Evolutionary conservation across 2,329 filamentous ascomycete genomes (phyloP).

Genomic region (Aspergillus sergii): DNA sequence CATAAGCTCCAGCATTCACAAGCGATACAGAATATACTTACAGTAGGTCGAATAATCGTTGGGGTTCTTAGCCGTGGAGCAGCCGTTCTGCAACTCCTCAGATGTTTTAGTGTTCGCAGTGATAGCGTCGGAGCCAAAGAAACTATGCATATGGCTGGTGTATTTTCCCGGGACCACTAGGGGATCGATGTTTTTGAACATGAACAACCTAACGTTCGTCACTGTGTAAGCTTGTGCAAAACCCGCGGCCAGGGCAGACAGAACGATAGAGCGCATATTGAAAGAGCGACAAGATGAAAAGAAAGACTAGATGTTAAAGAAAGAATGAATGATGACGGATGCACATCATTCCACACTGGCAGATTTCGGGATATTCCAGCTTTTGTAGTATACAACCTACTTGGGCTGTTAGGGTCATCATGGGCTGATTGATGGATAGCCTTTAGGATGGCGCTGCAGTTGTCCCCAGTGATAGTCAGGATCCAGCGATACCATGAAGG

Average conservation of each 20-base stretch:
- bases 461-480: not conserved
- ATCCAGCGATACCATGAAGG: not conserved
- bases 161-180: slow-evolving; percentile 18
- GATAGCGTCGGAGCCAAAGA: slow-evolving; percentile 20
- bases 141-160: slow-evolving; percentile 22
- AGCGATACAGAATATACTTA: not conserved
- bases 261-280: slow-evolving; percentile 1
- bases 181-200: slow-evolving; percentile 22
- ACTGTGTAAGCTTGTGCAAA: slow-evolving; percentile 20
- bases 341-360: not conserved
- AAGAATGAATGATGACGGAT: not conserved
- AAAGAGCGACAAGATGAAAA: not conserved
- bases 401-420: not conserved
- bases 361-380: not conserved
- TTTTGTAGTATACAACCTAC: not conserved
- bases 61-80: slow-evolving; percentile 16
- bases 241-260: slow-evolving; percentile 15
- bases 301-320: not conserved
- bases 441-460: not conserved
- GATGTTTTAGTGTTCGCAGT: slow-evolving; percentile 18
- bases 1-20: not conserved
- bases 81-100: slow-evolving; percentile 17
- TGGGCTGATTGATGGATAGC: not conserved
- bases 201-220: slow-evolving; percentile 14
- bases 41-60: slow-evolving; percentile 21